These are phyloP conservation scores for Candida neerlandica DNA, from an alignment of 1,139 yeast genomes.

Conservation along the genomic window DNA sequence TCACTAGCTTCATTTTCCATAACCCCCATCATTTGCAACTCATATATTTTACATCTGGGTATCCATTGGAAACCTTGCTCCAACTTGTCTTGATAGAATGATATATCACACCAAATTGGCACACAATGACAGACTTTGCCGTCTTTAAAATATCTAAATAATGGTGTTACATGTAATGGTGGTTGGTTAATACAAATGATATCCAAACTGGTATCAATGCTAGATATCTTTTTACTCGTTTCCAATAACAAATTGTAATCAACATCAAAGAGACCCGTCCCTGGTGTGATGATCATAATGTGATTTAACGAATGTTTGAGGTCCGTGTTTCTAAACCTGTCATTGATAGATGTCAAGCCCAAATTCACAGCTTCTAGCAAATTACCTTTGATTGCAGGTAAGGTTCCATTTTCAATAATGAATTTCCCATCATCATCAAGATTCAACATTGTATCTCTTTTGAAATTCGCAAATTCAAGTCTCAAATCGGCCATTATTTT, in stretches of 20 bases:
- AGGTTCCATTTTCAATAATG: slow-evolving; percentile 56
- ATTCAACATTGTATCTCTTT: slow-evolving; percentile 65
- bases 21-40: slow-evolving; percentile 96
- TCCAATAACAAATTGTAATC: slow-evolving; percentile 75
- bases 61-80: slow-evolving; percentile 69
- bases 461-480: slow-evolving; percentile 81
- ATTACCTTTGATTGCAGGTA: slow-evolving; percentile 91
- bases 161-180: slow-evolving; percentile 89
- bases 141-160: slow-evolving; percentile 64
- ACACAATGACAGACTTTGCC: slow-evolving; percentile 72
- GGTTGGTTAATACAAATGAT: slow-evolving; percentile 86
- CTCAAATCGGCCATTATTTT: slow-evolving; percentile 87
- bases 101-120: slow-evolving; percentile 93
- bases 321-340: slow-evolving; percentile 84
- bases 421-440: slow-evolving; percentile 41
- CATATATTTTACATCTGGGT: slow-evolving; percentile 92
- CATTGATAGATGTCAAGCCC: slow-evolving; percentile 77
- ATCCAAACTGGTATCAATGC: slow-evolving; percentile 85
- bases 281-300: slow-evolving; percentile 84
- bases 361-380: slow-evolving; percentile 83
- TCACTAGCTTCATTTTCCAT: slow-evolving; percentile 85
- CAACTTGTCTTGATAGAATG: slow-evolving; percentile 69
- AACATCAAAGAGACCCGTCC: slow-evolving; percentile 91
- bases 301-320: slow-evolving; percentile 85
- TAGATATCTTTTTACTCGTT: slow-evolving; percentile 74